Percentiles rank a stretch among this genome's conserved stretches.
Evolutionary conservation across 2,329 filamentous ascomycete genomes (phyloP).

Genomic region (Diaporthe sp.): DNA sequence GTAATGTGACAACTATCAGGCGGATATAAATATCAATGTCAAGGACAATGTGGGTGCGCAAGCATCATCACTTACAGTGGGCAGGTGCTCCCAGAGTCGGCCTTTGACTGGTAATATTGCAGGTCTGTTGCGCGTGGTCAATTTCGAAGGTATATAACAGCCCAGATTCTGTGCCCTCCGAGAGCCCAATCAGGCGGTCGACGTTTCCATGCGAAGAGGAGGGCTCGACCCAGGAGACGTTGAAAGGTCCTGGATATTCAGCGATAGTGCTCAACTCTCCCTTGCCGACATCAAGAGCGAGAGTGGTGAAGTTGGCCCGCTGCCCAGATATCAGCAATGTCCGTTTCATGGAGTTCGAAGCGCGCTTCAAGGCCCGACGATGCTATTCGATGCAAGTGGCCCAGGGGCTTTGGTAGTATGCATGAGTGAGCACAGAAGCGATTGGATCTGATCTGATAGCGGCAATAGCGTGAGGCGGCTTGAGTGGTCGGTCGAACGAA

Average conservation of each 20-base stretch:
- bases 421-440: not conserved
- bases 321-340: not conserved
- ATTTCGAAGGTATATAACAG: constrained; percentile 6
- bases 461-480: not conserved
- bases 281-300: not conserved
- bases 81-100: not conserved
- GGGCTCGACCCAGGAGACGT: constrained; percentile 6
- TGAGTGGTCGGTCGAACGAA: not conserved
- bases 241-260: not conserved
- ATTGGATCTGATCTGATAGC: not conserved
- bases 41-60: not conserved
- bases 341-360: not conserved
- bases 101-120: not conserved
- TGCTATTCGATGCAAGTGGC: not conserved
- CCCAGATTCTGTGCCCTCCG: not conserved
- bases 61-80: not conserved
- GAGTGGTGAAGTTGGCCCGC: not conserved
- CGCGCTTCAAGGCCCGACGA: not conserved
- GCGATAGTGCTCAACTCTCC: not conserved
- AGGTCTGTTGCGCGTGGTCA: not conserved
- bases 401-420: not conserved
- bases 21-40: not conserved
- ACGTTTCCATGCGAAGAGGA: not conserved
- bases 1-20: not conserved
- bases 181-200: not conserved